These are phyloP conservation scores for Backusella mclennaniae DNA, from an alignment of 192 early-diverging fungal genomes.

Conservation along the genomic window DNA sequence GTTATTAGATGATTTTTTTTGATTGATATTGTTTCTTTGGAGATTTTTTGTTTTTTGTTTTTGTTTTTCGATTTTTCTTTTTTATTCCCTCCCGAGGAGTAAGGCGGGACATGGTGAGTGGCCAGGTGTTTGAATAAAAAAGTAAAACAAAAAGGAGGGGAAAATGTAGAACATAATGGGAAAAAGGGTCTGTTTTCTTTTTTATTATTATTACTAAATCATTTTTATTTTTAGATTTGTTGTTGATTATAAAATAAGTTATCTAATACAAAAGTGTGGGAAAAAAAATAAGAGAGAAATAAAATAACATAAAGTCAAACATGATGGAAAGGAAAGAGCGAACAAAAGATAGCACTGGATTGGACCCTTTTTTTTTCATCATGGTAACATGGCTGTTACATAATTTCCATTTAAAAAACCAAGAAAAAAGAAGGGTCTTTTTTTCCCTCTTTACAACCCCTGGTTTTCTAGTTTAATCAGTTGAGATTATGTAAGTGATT, in stretches of 20 bases:
- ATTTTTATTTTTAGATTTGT: not conserved
- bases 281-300: not conserved
- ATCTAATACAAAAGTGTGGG: not conserved
- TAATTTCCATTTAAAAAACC: not conserved
- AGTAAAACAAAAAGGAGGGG: not conserved
- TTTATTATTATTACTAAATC: not conserved
- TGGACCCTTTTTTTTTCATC: not conserved
- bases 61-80: not conserved
- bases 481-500: not conserved
- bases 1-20: constrained; percentile 3
- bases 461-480: not conserved
- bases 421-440: constrained; percentile 4
- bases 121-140: not conserved
- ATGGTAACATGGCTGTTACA: not conserved
- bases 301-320: not conserved
- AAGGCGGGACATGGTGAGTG: not conserved
- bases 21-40: not conserved
- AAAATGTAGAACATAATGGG: not conserved
- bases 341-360: not conserved
- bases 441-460: not conserved
- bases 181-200: not conserved
- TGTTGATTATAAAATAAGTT: not conserved
- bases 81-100: not conserved
- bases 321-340: not conserved
- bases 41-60: not conserved